phyloP scores from a whole-genome alignment of 352 stramenopile species.

The Pythium chondricola region DNA sequence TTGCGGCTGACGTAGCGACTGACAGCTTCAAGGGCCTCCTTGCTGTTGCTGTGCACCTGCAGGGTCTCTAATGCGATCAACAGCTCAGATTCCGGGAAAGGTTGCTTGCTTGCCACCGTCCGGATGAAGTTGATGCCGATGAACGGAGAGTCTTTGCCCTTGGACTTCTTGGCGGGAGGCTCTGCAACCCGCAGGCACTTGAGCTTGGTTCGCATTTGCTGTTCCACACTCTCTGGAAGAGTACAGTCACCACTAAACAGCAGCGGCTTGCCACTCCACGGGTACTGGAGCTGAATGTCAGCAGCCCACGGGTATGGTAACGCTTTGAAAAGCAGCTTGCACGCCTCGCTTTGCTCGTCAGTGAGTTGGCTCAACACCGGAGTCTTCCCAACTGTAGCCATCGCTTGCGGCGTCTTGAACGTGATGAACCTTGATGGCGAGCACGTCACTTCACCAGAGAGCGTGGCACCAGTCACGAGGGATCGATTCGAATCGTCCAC shows the following conservation, averaged over 20 bases:
- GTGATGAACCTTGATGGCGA: conserved; percentile 5
- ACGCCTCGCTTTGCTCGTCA: conserved; percentile 16
- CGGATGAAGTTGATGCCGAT: conserved; percentile 45
- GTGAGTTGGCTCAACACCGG: background rate
- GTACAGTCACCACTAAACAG: conserved; percentile 21
- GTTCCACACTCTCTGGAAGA: conserved; percentile 33
- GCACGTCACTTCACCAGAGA: too few species aligned
- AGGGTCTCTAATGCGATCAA: conserved; percentile 58
- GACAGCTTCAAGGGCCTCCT: conserved; percentile 24
- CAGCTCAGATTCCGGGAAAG: conserved; percentile 35
- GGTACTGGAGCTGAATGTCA: conserved; percentile 24
- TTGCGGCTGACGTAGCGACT: conserved; percentile 31
- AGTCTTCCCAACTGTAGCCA: background rate
- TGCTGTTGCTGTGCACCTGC: conserved; percentile 32
- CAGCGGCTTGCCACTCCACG: conserved; percentile 42
- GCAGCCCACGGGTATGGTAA: conserved; percentile 20
- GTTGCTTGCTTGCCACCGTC: conserved; percentile 21
- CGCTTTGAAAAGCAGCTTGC: conserved; percentile 25
- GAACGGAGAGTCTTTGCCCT: conserved; percentile 24
- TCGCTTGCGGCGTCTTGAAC: background rate
- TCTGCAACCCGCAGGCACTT: conserved; percentile 4
- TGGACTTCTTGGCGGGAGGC: conserved; percentile 3
- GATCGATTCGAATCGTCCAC: conserved; percentile 1
- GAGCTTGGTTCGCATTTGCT: conserved; percentile 34
- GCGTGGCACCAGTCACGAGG: too few species aligned